Conservation (phyloP, 495 filamentous ascomycete species). For the Aspergillus baeticus region DNA sequence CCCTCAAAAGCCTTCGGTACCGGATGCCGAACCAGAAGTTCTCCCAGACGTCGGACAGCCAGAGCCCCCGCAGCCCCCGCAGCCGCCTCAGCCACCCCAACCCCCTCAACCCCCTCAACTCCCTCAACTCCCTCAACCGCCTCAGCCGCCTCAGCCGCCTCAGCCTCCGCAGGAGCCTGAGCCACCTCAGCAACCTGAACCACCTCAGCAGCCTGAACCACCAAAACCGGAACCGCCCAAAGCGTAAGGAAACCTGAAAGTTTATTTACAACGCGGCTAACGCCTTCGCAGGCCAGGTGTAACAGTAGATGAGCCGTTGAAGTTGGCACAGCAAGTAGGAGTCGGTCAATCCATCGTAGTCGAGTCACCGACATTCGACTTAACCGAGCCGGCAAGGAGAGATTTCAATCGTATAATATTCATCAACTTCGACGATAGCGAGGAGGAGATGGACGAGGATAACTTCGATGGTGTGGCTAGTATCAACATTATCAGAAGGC, state of each 20-base stretch:
- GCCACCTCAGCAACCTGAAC: neutral
- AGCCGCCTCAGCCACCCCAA: neutral
- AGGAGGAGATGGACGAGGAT: neutral
- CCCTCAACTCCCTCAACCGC: too few species aligned
- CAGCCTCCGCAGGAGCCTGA: neutral
- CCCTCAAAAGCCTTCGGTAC: neutral
- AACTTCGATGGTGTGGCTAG: neutral
- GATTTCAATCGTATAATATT: neutral
- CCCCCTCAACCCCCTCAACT: neutral
- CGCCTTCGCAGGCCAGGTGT: neutral
- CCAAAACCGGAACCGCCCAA: neutral
- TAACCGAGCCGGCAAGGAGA: neutral
- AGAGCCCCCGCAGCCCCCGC: neutral
- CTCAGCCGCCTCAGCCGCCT: too few species aligned
- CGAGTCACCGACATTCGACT: neutral
- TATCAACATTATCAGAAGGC: neutral
- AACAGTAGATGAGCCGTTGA: neutral
- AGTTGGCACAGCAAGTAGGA: neutral
- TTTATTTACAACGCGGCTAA: neutral
- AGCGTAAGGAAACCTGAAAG: neutral
- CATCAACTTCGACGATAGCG: slow-evolving; percentile 1
- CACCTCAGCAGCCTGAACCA: neutral
- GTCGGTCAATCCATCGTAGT: neutral
- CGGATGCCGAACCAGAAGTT: neutral
- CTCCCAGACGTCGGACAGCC: neutral